These are phyloP conservation scores for Clonostachys solani DNA, from an alignment of 2,329 filamentous ascomycete genomes.

Conservation along the genomic window DNA sequence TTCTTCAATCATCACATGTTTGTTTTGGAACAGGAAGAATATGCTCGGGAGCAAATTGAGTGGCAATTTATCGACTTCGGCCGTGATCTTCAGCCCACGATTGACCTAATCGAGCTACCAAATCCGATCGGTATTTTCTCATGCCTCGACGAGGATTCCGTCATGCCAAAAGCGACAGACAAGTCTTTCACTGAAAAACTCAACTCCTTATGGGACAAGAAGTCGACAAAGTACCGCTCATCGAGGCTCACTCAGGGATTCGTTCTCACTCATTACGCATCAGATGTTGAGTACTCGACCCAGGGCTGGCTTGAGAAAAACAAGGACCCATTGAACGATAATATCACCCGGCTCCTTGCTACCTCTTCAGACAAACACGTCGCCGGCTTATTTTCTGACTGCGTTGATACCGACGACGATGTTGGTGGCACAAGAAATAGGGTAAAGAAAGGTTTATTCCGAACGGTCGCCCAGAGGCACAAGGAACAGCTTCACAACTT, in stretches of 20 bases:
- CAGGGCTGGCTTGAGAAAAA: conserved; percentile 98
- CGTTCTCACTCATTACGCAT: conserved; percentile 93
- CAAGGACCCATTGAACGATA: conserved; percentile 97
- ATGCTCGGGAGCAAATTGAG: conserved; percentile 94
- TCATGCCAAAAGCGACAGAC: conserved; percentile 98
- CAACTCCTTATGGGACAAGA: conserved; percentile 95
- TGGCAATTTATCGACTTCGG: conserved; percentile 99
- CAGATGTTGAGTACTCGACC: conserved; percentile 95
- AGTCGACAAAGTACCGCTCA: conserved; percentile 87
- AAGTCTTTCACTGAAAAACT: conserved; percentile 96
- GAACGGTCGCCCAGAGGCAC: conserved; percentile 92
- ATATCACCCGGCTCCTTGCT: conserved; percentile 84
- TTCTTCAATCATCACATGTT: conserved; percentile 99
- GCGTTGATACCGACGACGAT: conserved; percentile 76
- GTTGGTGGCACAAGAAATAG: conserved; percentile 64
- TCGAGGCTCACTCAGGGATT: conserved; percentile 89
- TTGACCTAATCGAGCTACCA: conserved; percentile 91
- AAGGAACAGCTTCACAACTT: conserved; percentile 97
- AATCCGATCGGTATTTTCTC: conserved; percentile 99
- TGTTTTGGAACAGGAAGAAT: conserved; percentile 96
- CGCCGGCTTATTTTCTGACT: conserved; percentile 82
- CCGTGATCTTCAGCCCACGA: conserved; percentile 93
- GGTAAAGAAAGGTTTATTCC: conserved; percentile 95
- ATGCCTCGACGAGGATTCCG: conserved; percentile 93
- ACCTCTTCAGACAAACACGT: conserved; percentile 80